These are phyloP conservation scores for Liriodendron chinense DNA, from an alignment of 164 flowering plant species.

Conservation along the genomic window DNA sequence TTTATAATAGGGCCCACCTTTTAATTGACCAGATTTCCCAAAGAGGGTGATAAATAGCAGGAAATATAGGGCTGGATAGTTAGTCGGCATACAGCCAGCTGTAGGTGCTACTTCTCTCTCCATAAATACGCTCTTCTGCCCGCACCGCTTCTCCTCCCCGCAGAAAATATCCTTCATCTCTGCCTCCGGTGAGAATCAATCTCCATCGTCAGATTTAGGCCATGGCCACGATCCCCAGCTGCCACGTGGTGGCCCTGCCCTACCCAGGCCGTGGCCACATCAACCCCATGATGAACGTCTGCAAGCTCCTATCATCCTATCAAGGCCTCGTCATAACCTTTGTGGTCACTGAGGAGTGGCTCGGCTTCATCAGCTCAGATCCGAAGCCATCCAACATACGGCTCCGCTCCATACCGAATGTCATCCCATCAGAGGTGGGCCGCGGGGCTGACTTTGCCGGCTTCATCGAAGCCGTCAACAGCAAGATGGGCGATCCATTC, in stretches of 20 bases:
- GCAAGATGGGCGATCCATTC: conserved; percentile 53
- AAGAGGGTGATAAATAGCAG: too few relatives aligned
- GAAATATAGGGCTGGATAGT: too few relatives aligned
- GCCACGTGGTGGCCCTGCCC: conserved; percentile 39
- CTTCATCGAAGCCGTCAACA: conserved; percentile 49
- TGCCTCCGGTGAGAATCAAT: too few relatives aligned
- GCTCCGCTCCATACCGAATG: conserved; percentile 62
- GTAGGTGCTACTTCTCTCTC: too few relatives aligned
- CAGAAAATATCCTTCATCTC: too few relatives aligned
- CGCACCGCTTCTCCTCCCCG: too few relatives aligned
- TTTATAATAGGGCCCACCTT: too few relatives aligned
- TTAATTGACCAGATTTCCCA: too few relatives aligned
- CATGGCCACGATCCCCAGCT: not conserved
- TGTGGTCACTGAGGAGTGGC: conserved; percentile 81
- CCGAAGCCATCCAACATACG: conserved; percentile 33
- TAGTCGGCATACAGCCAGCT: too few relatives aligned
- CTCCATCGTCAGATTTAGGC: too few relatives aligned
- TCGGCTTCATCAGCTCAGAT: conserved; percentile 40
- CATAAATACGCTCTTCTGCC: too few relatives aligned
- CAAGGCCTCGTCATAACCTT: conserved; percentile 39
- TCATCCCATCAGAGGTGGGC: conserved; percentile 60
- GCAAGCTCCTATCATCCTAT: conserved; percentile 30
- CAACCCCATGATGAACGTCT: conserved; percentile 60
- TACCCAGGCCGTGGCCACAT: conserved; percentile 63
- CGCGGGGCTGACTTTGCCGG: conserved; percentile 42